These are phyloP conservation scores for Rhodamnia argentea DNA, from an alignment of 345 rosid genomes.

Conservation along the genomic window DNA sequence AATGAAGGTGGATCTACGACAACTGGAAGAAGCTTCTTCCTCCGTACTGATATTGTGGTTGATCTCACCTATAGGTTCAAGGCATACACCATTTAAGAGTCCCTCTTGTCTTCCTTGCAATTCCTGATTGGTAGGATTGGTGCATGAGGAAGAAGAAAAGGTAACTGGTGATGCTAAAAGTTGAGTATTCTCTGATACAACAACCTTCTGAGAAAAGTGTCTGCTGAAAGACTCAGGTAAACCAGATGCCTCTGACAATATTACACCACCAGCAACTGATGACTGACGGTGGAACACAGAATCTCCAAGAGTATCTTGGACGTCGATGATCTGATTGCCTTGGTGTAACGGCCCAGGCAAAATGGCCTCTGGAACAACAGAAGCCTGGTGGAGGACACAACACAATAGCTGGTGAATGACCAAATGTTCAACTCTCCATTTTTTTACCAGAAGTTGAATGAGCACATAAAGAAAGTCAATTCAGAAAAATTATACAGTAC, in stretches of 20 bases:
- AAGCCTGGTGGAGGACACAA: slow-evolving; percentile 8
- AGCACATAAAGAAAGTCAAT: not conserved
- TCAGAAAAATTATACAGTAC: not conserved
- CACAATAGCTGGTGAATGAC: not conserved
- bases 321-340: not conserved
- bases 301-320: not conserved
- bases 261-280: slow-evolving; percentile 1
- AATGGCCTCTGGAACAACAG: slow-evolving; percentile 27
- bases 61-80: not conserved
- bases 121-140: not conserved
- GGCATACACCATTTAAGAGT: not conserved
- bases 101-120: not conserved
- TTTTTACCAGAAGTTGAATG: not conserved
- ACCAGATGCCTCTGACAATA: slow-evolving; percentile 3
- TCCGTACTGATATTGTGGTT: not conserved
- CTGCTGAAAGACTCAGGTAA: slow-evolving; percentile 11
- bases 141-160: not conserved
- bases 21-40: slow-evolving; percentile 3
- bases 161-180: slow-evolving; percentile 2
- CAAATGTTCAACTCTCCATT: not conserved
- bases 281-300: not conserved
- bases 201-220: slow-evolving; percentile 20
- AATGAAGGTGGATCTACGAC: not conserved
- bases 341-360: slow-evolving; percentile 22
- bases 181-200: slow-evolving; percentile 1